A percentile compares a stretch with the other conserved stretches of the same genome.
Evolutionary conservation across 2,329 filamentous ascomycete species (phyloP).

Genomic region (Dactylellina sp.): DNA sequence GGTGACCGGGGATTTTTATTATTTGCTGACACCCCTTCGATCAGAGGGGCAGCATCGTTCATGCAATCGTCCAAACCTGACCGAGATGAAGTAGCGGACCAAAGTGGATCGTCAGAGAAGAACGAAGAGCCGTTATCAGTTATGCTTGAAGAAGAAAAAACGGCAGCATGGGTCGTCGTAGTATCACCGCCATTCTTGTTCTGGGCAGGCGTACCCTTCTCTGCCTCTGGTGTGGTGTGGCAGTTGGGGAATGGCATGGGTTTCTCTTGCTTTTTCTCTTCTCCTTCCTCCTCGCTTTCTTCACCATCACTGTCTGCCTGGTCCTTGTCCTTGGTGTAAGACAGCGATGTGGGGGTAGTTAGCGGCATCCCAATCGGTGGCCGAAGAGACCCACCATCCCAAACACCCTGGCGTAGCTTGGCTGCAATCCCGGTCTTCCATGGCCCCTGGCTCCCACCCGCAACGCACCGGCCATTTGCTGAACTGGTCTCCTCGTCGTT

Average conservation of each 20-base stretch:
- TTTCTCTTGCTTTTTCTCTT: constrained; percentile 27
- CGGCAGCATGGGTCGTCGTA: constrained; percentile 41
- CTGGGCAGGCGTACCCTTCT: constrained; percentile 34
- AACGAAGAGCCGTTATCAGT: constrained; percentile 55
- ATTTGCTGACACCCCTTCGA: constrained; percentile 42
- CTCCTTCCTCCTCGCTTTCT: constrained; percentile 26
- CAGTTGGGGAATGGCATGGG: constrained; percentile 36
- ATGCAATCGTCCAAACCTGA: constrained; percentile 43
- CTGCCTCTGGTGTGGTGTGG: constrained; percentile 27
- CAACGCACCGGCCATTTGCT: constrained; percentile 36
- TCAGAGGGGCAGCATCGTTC: constrained; percentile 35
- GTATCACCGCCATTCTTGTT: constrained; percentile 45
- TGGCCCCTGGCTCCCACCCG: constrained; percentile 34
- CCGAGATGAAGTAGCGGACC: constrained; percentile 40
- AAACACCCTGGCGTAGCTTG: constrained; percentile 31
- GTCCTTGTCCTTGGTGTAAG: constrained; percentile 38
- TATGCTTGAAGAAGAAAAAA: constrained; percentile 51
- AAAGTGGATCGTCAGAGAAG: constrained; percentile 49
- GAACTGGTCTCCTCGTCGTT: not conserved
- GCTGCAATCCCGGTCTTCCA: constrained; percentile 30
- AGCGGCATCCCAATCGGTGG: constrained; percentile 53
- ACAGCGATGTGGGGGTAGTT: constrained; percentile 44
- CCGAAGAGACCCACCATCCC: constrained; percentile 36
- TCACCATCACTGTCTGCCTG: constrained; percentile 41
- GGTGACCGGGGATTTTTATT: constrained; percentile 54